These are phyloP conservation scores for Sugiyamaella paludigena DNA, from an alignment of 1,139 yeast species.

Conservation along the genomic window DNA sequence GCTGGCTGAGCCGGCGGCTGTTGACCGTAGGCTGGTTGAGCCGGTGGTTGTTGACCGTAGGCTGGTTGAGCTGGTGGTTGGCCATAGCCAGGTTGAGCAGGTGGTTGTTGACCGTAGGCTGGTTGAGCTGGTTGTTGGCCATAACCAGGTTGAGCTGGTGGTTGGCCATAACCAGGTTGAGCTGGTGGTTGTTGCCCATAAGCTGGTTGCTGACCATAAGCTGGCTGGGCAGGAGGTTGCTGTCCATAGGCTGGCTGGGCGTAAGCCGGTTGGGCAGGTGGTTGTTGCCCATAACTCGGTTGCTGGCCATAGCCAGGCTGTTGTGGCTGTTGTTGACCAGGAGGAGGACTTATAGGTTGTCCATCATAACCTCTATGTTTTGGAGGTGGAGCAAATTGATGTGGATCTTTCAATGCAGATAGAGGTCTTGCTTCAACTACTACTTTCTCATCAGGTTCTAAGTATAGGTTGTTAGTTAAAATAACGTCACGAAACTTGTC, in stretches of 20 bases:
- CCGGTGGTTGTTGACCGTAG: not conserved
- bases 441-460: constrained; percentile 17
- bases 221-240: constrained; percentile 20
- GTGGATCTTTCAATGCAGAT: constrained; percentile 41
- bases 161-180: constrained; percentile 13
- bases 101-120: constrained; percentile 11
- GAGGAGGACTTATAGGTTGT: constrained; percentile 11
- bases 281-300: too few relatives aligned
- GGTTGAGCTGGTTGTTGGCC: constrained; percentile 6
- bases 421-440: constrained; percentile 36
- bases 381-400: constrained; percentile 56
- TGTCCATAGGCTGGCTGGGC: constrained; percentile 27
- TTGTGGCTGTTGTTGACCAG: constrained; percentile 12
- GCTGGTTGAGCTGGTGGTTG: constrained; percentile 23
- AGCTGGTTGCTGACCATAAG: constrained; percentile 17
- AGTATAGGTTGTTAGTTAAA: constrained; percentile 1
- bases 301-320: constrained; percentile 23
- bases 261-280: constrained; percentile 23
- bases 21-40: constrained; percentile 16
- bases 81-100: constrained; percentile 12
- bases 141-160: constrained; percentile 13
- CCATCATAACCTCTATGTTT: constrained; percentile 32
- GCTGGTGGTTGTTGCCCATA: constrained; percentile 9
- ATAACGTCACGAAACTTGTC: not conserved
- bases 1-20: constrained; percentile 18